Evolutionary conservation across 768 basidiomycete genomes (phyloP), one percentile per base, ranked within the genome.

Genomic region (Leccinum aurantiacum): DNA sequence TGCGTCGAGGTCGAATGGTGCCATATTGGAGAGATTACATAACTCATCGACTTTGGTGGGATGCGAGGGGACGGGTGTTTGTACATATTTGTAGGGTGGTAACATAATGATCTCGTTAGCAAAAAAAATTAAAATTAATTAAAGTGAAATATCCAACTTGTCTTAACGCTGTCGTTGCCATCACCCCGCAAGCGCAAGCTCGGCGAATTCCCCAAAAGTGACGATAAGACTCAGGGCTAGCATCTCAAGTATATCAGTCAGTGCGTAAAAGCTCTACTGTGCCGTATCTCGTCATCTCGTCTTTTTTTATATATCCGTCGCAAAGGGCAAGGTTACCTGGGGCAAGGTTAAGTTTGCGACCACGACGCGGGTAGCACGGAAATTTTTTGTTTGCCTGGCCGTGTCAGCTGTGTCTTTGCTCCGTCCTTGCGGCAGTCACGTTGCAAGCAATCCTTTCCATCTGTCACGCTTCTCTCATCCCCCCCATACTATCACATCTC

Each of bases 1-100:
- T 62, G 92, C 93, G 81, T 98, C 95, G 72, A 98, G 88, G 82
- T 98, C 93, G 81, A 98, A 96, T 71, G 91, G 82, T 19, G 72
- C 70, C 72, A 73, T 73, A 51, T 59, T 52, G 55, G 56, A 41
- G 55, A 41, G 55, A 54, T 69, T 38, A 58, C 50, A 50, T 44
- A 5, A 19, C 41, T 44, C 41, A 44, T 44, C 51, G 25, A 17
- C 33, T 19, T 51, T 52, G 29, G 29, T 29, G 29, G 29, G 29
- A 29, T 29, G 27, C 27, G 27, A 29, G 8, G 27, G 8, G 8
- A 63, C 52, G 50, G 55, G 8, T 65, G 56, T 69, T 69, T 69
- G 53, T n/a, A 5, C 50, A 2, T 70, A 37, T 72, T 70, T 70
- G 19, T 9, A 9, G 10, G 2, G 7, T 29, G 38, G 55, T 63